Conservation (phyloP, 2,329 filamentous ascomycete species). For the Ceratocystis diversiconidia region DNA sequence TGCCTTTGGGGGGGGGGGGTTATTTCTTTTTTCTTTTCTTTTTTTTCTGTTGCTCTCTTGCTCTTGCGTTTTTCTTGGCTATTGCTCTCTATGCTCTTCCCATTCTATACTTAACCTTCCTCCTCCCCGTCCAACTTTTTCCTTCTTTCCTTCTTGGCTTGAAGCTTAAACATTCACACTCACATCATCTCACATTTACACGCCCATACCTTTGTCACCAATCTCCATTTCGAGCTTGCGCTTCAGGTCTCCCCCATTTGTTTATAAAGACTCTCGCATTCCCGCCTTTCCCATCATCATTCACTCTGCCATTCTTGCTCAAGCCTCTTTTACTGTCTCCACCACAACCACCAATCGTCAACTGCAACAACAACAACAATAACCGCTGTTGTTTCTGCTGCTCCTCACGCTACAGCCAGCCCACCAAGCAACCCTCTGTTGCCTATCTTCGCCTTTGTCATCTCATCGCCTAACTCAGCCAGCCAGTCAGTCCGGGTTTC, state of each 20-base stretch:
- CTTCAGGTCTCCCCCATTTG: background rate
- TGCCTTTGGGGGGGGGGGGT: background rate
- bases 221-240: too few species aligned
- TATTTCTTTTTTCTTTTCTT: background rate
- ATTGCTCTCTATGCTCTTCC: too few species aligned
- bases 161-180: slow-evolving; percentile 2
- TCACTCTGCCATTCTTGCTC: background rate
- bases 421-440: background rate
- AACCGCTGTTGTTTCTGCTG: too few species aligned
- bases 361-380: too few species aligned
- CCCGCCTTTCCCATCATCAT: background rate
- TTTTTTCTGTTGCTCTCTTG: too few species aligned
- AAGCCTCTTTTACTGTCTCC: background rate
- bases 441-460: background rate
- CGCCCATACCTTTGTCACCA: background rate
- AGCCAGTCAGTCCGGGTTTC: background rate
- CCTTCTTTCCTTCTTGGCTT: background rate
- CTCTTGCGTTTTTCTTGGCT: too few species aligned
- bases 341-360: background rate
- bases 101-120: background rate
- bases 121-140: background rate
- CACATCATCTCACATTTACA: background rate
- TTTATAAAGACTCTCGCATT: slow-evolving; percentile 1
- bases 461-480: background rate
- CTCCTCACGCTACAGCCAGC: too few species aligned